Base-by-base conservation (phyloP, 331 rosid genomes). In the Prunus yedoensis region DNA sequence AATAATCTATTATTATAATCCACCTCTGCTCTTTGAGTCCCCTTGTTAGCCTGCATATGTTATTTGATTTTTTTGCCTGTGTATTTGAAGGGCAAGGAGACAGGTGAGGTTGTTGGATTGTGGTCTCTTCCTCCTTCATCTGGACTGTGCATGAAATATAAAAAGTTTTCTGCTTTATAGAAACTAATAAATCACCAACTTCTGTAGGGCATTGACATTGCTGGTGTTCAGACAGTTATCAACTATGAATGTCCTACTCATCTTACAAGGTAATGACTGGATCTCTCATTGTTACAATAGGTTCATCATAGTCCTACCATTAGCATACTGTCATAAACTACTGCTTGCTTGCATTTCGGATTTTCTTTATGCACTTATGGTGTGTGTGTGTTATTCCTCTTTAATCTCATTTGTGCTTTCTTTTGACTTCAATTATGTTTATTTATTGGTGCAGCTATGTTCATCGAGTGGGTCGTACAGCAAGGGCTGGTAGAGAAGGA, bases 391-490 rank as follows among this genome's bases (percentile, higher is more conserved):
- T 51, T 47, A 3, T 25, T 59, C 38, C 41, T 11, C 35, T 0
- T 17, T 62, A 30, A 30, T 30, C 46, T 62, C 7, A 8, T 30
- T 30, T 45, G 17, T 47, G 30, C 38, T 8, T 28, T 8, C 21
- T 7, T 74, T 18, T 62, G 56, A 43, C 53, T 45, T 47, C 49
- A 52, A 17, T 15, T 28, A 38, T 21, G 64, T 51, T 68, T 77
- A 30, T 76, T 46, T 50, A 57, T 45, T 72, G 23, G 41, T 64
- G 76, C 84, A 94, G 99, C 88, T 95, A 95, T 84, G 83, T 92
- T 83, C 99, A 95, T 86, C 90, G 98, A 74, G 98, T 95, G 54
- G 99, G 99, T 63, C 99, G 98, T 66, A 92, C 99, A 30, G 99
- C 99, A 81, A 95, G 99, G 82, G 97, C 97, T 76, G 98, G 99